phyloP scores from a whole-genome alignment of 1,284 basidiomycete genomes.

The Rhodotorula sp. region DNA sequence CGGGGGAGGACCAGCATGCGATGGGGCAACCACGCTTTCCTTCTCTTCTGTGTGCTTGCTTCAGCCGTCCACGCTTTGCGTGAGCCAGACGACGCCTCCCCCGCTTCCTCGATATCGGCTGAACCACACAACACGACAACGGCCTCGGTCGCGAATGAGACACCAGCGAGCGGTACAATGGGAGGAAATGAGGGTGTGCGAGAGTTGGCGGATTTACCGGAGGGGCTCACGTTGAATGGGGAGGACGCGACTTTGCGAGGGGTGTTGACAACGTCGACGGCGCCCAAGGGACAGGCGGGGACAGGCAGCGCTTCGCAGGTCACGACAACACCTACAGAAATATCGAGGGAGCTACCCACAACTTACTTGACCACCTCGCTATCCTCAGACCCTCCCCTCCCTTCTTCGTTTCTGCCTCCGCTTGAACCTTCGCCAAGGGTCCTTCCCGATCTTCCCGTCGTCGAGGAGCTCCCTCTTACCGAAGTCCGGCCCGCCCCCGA shows the following conservation, averaged over 20 bases:
- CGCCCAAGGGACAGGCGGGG: too few relatives aligned
- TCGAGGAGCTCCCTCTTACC: constrained; percentile 15
- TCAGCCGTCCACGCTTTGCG: not conserved
- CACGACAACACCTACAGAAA: too few relatives aligned
- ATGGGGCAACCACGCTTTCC: not conserved
- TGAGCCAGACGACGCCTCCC: not conserved
- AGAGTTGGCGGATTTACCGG: too few relatives aligned
- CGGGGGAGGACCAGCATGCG: not conserved
- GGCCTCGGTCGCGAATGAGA: not conserved
- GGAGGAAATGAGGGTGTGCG: too few relatives aligned
- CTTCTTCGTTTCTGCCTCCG: not conserved
- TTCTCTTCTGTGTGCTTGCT: not conserved
- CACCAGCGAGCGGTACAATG: not conserved
- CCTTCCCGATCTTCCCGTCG: not conserved
- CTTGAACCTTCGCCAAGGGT: not conserved
- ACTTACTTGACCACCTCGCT: not conserved
- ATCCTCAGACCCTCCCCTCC: not conserved
- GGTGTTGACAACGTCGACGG: too few relatives aligned
- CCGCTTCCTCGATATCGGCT: not conserved
- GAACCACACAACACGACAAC: not conserved
- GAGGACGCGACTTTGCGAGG: too few relatives aligned
- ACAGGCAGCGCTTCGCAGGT: too few relatives aligned
- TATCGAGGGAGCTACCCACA: not conserved
- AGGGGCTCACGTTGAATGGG: too few relatives aligned
- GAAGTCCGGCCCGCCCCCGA: constrained; percentile 49